phyloP scores from a whole-genome alignment of 106 monocot genomes.

The Acorus gramineus region DNA sequence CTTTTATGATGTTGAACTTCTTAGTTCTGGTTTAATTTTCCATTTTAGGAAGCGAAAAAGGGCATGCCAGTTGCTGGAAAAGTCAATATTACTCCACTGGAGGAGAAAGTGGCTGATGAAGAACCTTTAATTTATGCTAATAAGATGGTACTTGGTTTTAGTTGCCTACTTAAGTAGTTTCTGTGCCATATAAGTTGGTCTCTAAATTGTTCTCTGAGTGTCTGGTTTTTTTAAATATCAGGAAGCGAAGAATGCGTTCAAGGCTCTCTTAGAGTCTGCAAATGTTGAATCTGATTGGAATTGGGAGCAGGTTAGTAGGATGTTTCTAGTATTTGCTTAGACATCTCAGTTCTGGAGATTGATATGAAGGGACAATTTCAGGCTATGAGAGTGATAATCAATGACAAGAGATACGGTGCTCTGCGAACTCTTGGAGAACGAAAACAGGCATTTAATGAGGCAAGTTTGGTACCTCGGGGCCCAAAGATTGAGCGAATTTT shows the following conservation, averaged over 20 bases:
- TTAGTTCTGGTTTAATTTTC: too few species aligned
- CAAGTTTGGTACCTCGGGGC: not conserved
- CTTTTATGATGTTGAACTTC: not conserved
- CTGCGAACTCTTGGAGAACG: slow-evolving; percentile 88
- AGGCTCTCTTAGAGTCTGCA: slow-evolving; percentile 70
- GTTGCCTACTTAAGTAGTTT: not conserved
- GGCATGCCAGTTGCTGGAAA: slow-evolving; percentile 53
- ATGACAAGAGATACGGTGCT: slow-evolving; percentile 95
- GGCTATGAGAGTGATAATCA: slow-evolving; percentile 90
- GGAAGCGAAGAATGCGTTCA: slow-evolving; percentile 99
- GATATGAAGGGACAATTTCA: slow-evolving; percentile 14
- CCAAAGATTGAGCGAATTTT: too few species aligned
- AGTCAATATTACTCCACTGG: slow-evolving; percentile 47
- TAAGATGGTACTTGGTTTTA: slow-evolving; percentile 53
- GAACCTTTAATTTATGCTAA: slow-evolving; percentile 77
- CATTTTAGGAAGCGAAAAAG: slow-evolving; percentile 63
- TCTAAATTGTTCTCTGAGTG: not conserved
- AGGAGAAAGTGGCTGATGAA: slow-evolving; percentile 70
- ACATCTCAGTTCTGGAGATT: not conserved
- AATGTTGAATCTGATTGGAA: slow-evolving; percentile 97
- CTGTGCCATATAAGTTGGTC: not conserved
- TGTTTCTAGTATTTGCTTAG: not conserved
- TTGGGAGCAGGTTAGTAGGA: slow-evolving; percentile 72
- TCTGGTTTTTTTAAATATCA: slow-evolving; percentile 14
- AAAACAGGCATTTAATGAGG: slow-evolving; percentile 99